phyloP scores from a whole-genome alignment of 768 basidiomycete genomes.

The Sporobolomyces pararoseus region DNA sequence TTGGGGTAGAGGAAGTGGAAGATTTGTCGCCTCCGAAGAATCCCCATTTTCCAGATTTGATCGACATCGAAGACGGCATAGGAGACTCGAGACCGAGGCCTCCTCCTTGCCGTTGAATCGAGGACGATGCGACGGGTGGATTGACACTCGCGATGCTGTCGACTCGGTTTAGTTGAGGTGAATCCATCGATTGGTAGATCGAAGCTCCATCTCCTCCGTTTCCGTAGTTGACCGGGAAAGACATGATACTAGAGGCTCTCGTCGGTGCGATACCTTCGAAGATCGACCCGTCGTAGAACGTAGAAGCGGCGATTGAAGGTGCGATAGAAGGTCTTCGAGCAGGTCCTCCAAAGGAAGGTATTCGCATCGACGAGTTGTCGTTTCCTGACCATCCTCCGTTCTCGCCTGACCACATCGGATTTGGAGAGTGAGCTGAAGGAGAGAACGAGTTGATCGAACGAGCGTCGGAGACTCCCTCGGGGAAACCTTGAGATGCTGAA shows the following conservation, averaged over 20 bases:
- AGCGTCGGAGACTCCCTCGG: slow-evolving; percentile 16
- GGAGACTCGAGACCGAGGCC: neutral
- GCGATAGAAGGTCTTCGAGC: slow-evolving; percentile 29
- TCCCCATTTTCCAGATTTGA: slow-evolving; percentile 20
- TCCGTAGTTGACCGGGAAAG: slow-evolving; percentile 39
- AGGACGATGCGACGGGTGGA: slow-evolving; percentile 12
- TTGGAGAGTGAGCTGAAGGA: slow-evolving; percentile 16
- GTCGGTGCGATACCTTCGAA: slow-evolving; percentile 46
- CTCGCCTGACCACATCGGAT: slow-evolving; percentile 9
- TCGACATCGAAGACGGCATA: neutral
- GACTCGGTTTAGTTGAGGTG: slow-evolving; percentile 32
- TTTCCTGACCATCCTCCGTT: slow-evolving; percentile 6
- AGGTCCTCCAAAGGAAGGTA: slow-evolving; percentile 4
- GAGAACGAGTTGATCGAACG: slow-evolving; percentile 13
- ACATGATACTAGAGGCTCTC: slow-evolving; percentile 37
- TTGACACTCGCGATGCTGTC: slow-evolving; percentile 20
- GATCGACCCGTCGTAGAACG: slow-evolving; percentile 48
- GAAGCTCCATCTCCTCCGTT: neutral
- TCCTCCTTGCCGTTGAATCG: neutral
- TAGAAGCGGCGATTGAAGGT: slow-evolving; percentile 42
- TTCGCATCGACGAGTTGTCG: slow-evolving; percentile 15
- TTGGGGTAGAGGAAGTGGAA: slow-evolving; percentile 10
- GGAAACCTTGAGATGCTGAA: neutral
- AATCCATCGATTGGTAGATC: slow-evolving; percentile 23
- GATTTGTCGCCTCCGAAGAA: slow-evolving; percentile 18